Conservation (phyloP, 2,329 filamentous ascomycete species). For the Aspergillus ochraceoroseus region DNA sequence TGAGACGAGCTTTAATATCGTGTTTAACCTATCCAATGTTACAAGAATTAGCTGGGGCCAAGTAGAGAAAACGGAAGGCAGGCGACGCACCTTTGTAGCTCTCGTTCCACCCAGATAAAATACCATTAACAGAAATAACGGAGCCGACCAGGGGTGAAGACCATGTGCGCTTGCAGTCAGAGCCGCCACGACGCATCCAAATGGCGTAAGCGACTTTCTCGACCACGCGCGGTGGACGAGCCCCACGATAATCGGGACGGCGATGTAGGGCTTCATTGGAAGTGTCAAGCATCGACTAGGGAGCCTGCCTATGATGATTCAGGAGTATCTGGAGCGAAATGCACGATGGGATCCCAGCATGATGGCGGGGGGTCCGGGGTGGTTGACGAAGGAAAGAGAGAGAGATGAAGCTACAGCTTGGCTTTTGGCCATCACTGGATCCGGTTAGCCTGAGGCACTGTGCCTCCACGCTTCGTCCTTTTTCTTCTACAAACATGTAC, state of each 20-base stretch:
- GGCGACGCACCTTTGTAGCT: constrained; percentile 64
- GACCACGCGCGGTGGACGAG: constrained; percentile 65
- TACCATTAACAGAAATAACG: constrained; percentile 73
- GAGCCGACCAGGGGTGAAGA: constrained; percentile 88
- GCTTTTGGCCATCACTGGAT: too few species aligned
- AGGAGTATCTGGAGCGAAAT: too few species aligned
- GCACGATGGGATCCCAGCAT: too few species aligned
- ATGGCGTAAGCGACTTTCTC: constrained; percentile 71
- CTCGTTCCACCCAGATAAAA: constrained; percentile 84
- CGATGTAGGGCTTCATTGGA: constrained; percentile 43
- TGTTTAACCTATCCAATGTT: constrained; percentile 65
- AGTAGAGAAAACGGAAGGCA: not conserved
- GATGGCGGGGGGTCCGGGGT: too few species aligned
- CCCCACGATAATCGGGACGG: constrained; percentile 48
- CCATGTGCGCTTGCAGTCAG: constrained; percentile 75
- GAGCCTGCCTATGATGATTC: too few species aligned
- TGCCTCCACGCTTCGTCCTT: too few species aligned
- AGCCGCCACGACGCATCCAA: constrained; percentile 66
- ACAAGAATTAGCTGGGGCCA: not conserved
- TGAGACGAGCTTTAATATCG: constrained; percentile 74
- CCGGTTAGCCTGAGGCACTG: too few species aligned
- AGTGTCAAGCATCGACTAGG: too few species aligned
- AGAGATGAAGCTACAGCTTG: too few species aligned
- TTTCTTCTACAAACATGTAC: too few species aligned
- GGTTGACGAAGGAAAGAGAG: too few species aligned